Conservation (phyloP, 306 rosid genomes). For the Carpinus viminea region DNA sequence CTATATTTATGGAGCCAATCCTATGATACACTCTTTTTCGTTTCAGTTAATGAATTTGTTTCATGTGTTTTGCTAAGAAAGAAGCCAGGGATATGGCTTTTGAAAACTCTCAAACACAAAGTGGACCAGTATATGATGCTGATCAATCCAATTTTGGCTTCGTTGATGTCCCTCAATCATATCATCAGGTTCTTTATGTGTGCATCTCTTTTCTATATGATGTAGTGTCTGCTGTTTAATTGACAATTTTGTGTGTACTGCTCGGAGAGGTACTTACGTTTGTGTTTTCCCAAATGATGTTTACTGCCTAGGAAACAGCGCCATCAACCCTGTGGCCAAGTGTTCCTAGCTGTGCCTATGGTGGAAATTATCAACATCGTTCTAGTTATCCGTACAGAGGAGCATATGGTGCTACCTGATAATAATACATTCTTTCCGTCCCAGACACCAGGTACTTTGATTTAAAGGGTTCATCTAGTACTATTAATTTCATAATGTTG, state of each 20-base stretch:
- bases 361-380: slow-evolving; percentile 60
- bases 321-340: slow-evolving; percentile 42
- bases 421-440: slow-evolving; percentile 65
- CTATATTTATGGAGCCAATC: not conserved
- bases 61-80: slow-evolving; percentile 44
- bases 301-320: slow-evolving; percentile 48
- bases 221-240: slow-evolving; percentile 1
- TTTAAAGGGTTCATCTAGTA: too few relatives aligned
- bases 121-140: slow-evolving; percentile 51
- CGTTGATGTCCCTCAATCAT: slow-evolving; percentile 29
- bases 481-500: not conserved
- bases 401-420: slow-evolving; percentile 47
- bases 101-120: slow-evolving; percentile 53
- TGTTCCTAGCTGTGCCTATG: slow-evolving; percentile 55
- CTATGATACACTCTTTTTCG: not conserved
- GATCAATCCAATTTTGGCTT: slow-evolving; percentile 45
- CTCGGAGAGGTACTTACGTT: not conserved
- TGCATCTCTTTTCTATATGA: slow-evolving; percentile 14
- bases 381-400: slow-evolving; percentile 43
- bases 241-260: not conserved
- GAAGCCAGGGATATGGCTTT: slow-evolving; percentile 39
- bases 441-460: slow-evolving; percentile 61
- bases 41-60: slow-evolving; percentile 5
- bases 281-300: slow-evolving; percentile 5
- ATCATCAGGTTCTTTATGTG: slow-evolving; percentile 64